Percentiles rank a stretch among this genome's conserved stretches.
phyloP scores from a whole-genome alignment of 441 rosid genomes.

The Cnidoscolus chayamansa region DNA sequence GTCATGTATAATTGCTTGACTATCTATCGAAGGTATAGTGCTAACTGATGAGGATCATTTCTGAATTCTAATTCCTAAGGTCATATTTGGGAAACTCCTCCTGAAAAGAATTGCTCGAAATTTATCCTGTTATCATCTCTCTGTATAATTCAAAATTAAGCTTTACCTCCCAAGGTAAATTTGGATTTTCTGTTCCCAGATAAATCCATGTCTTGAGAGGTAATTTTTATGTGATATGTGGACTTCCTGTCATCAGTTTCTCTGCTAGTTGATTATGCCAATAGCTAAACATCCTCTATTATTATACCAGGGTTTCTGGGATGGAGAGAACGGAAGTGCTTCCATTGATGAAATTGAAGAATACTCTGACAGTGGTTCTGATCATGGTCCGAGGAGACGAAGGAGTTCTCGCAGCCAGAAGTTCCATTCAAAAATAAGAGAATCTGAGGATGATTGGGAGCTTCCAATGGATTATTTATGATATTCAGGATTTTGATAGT shows the following conservation, averaged over 20 bases:
- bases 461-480: constrained; percentile 58
- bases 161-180: constrained; percentile 4
- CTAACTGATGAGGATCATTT: not conserved
- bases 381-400: constrained; percentile 20
- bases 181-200: not conserved
- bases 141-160: constrained; percentile 2
- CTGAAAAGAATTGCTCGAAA: not conserved
- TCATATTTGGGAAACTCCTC: not conserved
- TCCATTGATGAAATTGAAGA: constrained; percentile 41
- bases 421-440: constrained; percentile 31
- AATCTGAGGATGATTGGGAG: constrained; percentile 55
- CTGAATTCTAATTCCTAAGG: not conserved
- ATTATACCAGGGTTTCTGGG: constrained; percentile 66
- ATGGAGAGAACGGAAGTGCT: constrained; percentile 29
- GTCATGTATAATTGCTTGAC: not conserved
- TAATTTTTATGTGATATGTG: not conserved
- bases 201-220: constrained; percentile 2
- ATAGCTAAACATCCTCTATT: constrained; percentile 4
- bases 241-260: not conserved
- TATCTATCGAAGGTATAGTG: not conserved
- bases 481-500: constrained; percentile 12
- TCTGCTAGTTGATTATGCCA: not conserved
- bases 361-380: constrained; percentile 32
- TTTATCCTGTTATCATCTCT: not conserved
- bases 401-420: constrained; percentile 29